Evolutionary conservation across 495 filamentous ascomycete genomes (phyloP).

Genomic region (Cladorrhinum samala): DNA sequence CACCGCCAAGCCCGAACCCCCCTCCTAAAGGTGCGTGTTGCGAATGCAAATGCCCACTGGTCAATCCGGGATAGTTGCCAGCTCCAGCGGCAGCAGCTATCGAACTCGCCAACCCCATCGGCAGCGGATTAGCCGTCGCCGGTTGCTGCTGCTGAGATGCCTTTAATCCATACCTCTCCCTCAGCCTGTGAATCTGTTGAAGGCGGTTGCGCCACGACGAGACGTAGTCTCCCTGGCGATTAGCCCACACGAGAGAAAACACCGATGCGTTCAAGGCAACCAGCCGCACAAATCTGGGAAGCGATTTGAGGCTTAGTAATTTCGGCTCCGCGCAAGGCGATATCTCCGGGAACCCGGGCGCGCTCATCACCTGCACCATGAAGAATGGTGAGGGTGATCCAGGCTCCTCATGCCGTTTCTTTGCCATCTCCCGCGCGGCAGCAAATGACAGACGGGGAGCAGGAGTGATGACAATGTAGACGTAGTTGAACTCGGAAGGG

Average conservation of each 20-base stretch:
- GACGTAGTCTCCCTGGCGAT: constrained; percentile 73
- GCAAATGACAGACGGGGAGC: constrained; percentile 62
- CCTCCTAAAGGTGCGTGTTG: not conserved
- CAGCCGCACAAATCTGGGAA: constrained; percentile 84
- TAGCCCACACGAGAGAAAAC: constrained; percentile 81
- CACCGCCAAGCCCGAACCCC: constrained; percentile 1
- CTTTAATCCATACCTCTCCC: constrained; percentile 53
- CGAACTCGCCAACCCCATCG: constrained; percentile 23
- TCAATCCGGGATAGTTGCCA: not conserved
- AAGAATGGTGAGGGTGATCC: constrained; percentile 54
- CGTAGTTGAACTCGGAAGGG: constrained; percentile 86
- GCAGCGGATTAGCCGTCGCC: constrained; percentile 29
- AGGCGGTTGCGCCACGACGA: constrained; percentile 87
- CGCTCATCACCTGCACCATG: constrained; percentile 76
- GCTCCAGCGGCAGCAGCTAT: constrained; percentile 8
- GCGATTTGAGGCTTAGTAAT: constrained; percentile 68
- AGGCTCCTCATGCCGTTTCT: constrained; percentile 36
- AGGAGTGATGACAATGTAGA: constrained; percentile 92
- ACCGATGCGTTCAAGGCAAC: constrained; percentile 90
- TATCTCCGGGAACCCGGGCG: constrained; percentile 79
- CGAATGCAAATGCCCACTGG: not conserved
- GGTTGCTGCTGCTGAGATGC: constrained; percentile 22
- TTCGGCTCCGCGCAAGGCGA: constrained; percentile 84
- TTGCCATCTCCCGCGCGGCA: constrained; percentile 36
- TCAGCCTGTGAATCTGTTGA: constrained; percentile 72